A percentile compares a stretch with the other conserved stretches of the same genome.
phyloP scores from a whole-genome alignment of 2,329 filamentous ascomycete species.

The Xylariaceae sp. region DNA sequence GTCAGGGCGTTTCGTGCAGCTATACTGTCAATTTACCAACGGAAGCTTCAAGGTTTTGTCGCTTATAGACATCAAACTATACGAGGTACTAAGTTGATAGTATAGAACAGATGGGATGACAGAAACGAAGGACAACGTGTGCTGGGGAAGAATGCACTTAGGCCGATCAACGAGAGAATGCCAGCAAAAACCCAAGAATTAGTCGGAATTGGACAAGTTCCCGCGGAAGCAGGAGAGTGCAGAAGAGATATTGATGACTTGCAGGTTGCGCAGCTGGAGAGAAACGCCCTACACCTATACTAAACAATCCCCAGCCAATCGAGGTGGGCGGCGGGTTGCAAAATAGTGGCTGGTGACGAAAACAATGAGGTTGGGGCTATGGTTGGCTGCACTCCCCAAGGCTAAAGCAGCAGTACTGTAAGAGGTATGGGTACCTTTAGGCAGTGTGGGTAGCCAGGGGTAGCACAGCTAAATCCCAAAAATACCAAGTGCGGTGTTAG shows the following conservation, averaged over 20 bases:
- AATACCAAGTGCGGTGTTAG: neutral
- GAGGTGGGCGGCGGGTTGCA: constrained; percentile 14
- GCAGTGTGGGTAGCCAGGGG: too few relatives aligned
- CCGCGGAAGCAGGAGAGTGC: constrained; percentile 22
- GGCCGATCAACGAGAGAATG: constrained; percentile 22
- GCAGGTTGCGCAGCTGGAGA: constrained; percentile 14
- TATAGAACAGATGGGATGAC: neutral
- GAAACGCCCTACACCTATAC: neutral
- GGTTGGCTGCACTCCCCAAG: constrained; percentile 18
- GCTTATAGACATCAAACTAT: constrained; percentile 14
- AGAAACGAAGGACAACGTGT: constrained; percentile 9
- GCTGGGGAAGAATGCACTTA: neutral
- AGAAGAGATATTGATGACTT: constrained; percentile 26
- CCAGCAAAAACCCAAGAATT: constrained; percentile 17
- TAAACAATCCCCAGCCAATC: constrained; percentile 11
- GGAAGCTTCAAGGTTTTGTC: constrained; percentile 14
- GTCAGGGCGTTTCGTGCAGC: constrained; percentile 1
- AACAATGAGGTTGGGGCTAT: constrained; percentile 29
- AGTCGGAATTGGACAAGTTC: constrained; percentile 21
- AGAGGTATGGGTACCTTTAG: too few relatives aligned
- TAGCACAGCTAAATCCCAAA: neutral
- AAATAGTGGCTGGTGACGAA: constrained; percentile 32
- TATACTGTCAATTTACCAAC: constrained; percentile 8
- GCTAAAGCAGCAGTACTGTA: neutral
- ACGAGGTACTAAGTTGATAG: constrained; percentile 2